These are phyloP conservation scores for Borovskyia barvae DNA, from an alignment of 208 protist genomes.

Conservation along the genomic window DNA sequence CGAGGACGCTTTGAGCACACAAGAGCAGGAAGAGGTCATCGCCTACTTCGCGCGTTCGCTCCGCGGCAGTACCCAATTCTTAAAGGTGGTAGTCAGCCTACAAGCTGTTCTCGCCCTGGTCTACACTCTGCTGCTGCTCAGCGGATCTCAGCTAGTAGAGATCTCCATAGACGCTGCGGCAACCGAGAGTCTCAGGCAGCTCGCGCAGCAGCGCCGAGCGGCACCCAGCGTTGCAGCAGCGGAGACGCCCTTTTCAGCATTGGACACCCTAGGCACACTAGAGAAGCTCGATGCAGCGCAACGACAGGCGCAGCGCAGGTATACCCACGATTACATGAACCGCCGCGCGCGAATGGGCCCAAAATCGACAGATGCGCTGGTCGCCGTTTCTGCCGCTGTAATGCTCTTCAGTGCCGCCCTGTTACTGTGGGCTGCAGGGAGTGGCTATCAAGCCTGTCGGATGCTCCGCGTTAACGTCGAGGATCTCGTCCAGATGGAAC, in stretches of 20 bases:
- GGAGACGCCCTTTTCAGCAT: not conserved
- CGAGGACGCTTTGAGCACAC: constrained; percentile 54
- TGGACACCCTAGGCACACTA: constrained; percentile 2
- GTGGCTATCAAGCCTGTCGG: constrained; percentile 21
- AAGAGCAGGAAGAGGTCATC: constrained; percentile 72
- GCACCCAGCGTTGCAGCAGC: not conserved
- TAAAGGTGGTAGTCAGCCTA: constrained; percentile 47
- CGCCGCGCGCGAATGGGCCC: not conserved
- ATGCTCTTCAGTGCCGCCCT: constrained; percentile 19
- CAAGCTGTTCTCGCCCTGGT: constrained; percentile 54
- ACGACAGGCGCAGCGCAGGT: constrained; percentile 7
- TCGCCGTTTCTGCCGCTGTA: not conserved
- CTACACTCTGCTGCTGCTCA: constrained; percentile 44
- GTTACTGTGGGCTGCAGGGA: constrained; percentile 24
- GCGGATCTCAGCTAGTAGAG: constrained; percentile 42
- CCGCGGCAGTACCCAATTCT: constrained; percentile 29
- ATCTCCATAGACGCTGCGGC: constrained; percentile 3
- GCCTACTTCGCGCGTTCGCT: constrained; percentile 51
- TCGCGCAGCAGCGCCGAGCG: not conserved
- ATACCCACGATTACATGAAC: constrained; percentile 6
- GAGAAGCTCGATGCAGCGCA: constrained; percentile 8
- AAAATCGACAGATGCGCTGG: not conserved
- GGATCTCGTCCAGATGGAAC: constrained; percentile 10
- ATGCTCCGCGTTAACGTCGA: constrained; percentile 23
- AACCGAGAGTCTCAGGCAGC: not conserved